Conservation (phyloP, 148 eudicot genomes). For the Camellia sinensis region DNA sequence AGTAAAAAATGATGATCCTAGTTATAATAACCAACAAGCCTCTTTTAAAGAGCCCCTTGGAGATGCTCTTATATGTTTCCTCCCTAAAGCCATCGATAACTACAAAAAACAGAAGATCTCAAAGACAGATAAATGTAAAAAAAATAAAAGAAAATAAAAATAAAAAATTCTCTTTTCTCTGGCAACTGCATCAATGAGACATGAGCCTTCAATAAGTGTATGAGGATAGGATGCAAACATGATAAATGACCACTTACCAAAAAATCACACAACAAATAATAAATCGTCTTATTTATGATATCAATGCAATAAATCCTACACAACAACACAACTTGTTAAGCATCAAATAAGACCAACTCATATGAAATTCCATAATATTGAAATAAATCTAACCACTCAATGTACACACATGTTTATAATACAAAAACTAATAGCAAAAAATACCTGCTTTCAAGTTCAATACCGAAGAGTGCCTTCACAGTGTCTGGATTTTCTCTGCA, state of each 20-base stretch:
- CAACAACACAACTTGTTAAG: not conserved
- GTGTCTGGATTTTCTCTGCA: conserved; percentile 68
- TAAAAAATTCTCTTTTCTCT: not conserved
- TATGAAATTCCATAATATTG: not conserved
- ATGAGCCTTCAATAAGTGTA: not conserved
- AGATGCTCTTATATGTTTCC: not conserved
- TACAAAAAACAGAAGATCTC: not conserved
- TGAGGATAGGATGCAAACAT: not conserved
- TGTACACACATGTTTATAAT: not conserved
- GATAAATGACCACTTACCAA: no score
- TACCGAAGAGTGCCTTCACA: conserved; percentile 82
- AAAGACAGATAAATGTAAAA: not conserved
- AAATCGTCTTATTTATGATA: not conserved
- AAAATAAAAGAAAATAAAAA: no score
- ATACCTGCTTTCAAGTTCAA: conserved; percentile 92
- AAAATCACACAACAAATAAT: not conserved
- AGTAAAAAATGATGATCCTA: no score
- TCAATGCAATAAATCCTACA: not conserved
- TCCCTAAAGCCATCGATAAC: not conserved
- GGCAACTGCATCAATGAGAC: not conserved
- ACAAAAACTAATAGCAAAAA: not conserved
- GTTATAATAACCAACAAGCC: no score
- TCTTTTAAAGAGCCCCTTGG: no score
- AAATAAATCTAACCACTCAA: not conserved
- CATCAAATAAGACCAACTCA: not conserved